Conservation (phyloP, 1,139 yeast genomes). For the Diutina sp. region DNA sequence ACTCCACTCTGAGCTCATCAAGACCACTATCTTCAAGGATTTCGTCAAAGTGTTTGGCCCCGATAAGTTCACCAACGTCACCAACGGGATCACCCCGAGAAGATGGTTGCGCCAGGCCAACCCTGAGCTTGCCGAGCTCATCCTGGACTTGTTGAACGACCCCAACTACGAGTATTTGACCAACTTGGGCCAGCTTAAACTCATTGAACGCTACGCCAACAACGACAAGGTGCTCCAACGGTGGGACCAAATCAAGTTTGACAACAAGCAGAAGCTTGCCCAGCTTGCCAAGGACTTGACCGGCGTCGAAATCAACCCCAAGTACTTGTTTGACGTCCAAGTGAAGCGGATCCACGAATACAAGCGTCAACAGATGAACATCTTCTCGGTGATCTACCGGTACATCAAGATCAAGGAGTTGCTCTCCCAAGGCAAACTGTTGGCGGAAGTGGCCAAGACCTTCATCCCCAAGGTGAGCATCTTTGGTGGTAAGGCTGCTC, state of each 20-base stretch:
- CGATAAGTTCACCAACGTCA: conserved; percentile 80
- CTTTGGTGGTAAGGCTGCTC: conserved; percentile 94
- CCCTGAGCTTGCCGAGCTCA: conserved; percentile 63
- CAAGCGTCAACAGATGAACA: conserved; percentile 88
- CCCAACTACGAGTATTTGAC: conserved; percentile 52
- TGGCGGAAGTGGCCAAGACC: conserved; percentile 50
- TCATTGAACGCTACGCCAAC: conserved; percentile 52
- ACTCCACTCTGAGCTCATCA: conserved; percentile 81
- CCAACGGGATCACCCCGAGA: conserved; percentile 94
- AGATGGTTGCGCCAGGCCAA: conserved; percentile 95
- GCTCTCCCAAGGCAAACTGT: conserved; percentile 28
- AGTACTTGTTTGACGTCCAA: conserved; percentile 78
- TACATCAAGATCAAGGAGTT: conserved; percentile 65
- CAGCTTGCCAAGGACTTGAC: conserved; percentile 53
- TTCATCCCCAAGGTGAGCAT: conserved; percentile 68
- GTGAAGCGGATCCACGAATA: conserved; percentile 94
- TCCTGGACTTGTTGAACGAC: conserved; percentile 58
- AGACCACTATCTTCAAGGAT: conserved; percentile 81
- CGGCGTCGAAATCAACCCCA: conserved; percentile 58
- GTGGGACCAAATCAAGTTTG: conserved; percentile 64
- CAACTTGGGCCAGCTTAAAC: conserved; percentile 56
- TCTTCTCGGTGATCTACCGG: conserved; percentile 78
- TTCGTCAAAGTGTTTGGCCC: conserved; percentile 73
- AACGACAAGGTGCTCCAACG: conserved; percentile 53
- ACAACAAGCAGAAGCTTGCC: conserved; percentile 64